Conservation (phyloP, 2,329 filamentous ascomycete species). For the Fusarium paranaense region DNA sequence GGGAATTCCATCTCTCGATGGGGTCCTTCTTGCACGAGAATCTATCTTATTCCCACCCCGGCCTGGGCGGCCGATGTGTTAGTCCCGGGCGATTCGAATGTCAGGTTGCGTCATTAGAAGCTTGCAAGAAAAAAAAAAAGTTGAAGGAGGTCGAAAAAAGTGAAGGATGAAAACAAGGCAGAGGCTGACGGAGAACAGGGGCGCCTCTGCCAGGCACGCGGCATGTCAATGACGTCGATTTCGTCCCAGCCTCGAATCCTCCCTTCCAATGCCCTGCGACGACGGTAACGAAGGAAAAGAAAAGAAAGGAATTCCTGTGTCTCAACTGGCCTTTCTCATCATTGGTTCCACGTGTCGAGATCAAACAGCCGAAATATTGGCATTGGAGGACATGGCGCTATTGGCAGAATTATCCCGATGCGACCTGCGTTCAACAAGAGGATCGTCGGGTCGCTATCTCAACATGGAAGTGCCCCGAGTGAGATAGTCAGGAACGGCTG, state of each 20-base stretch:
- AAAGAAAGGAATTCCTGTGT: neutral
- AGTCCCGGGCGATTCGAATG: neutral
- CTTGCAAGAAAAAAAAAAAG: neutral
- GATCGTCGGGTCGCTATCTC: slow-evolving; percentile 40
- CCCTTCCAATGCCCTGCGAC: neutral
- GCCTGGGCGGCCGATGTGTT: neutral
- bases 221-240: slow-evolving; percentile 37
- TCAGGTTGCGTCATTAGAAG: slow-evolving; percentile 21
- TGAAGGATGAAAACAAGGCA: neutral
- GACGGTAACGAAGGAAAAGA: neutral
- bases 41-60: slow-evolving; percentile 12
- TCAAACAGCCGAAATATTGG: slow-evolving; percentile 22
- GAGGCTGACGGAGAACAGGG: neutral
- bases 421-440: slow-evolving; percentile 27
- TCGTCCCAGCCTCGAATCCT: slow-evolving; percentile 18
- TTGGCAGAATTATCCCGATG: slow-evolving; percentile 40
- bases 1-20: slow-evolving; percentile 31
- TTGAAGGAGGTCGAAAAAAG: slow-evolving; percentile 3
- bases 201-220: neutral
- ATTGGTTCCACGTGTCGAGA: slow-evolving; percentile 26
- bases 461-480: slow-evolving; percentile 31
- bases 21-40: slow-evolving; percentile 16
- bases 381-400: slow-evolving; percentile 22
- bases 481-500: slow-evolving; percentile 44
- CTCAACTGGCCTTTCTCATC: neutral